A percentile compares a stretch with the other conserved stretches of the same genome.
Evolutionary conservation across 2,329 filamentous ascomycete species (phyloP).

Genomic region (Zarea fungicola): DNA sequence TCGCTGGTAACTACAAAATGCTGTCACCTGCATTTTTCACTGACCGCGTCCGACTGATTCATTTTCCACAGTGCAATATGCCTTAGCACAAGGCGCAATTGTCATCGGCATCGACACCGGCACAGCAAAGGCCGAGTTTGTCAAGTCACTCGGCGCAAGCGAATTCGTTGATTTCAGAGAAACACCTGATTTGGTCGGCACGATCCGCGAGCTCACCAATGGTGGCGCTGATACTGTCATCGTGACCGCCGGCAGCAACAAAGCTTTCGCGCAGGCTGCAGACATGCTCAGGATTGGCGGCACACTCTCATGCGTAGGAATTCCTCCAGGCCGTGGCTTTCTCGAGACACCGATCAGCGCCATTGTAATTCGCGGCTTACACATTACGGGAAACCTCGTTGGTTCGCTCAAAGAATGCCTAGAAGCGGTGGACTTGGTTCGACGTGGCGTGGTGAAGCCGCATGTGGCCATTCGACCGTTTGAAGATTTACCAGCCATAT

Average conservation of each 20-base stretch:
- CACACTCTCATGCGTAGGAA: conserved; percentile 16
- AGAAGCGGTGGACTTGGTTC: conserved; percentile 16
- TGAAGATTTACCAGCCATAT: conserved; percentile 15
- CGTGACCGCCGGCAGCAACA: conserved; percentile 14
- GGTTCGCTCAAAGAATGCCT: conserved; percentile 18
- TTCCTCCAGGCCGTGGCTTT: conserved; percentile 14
- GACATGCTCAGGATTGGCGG: conserved; percentile 17
- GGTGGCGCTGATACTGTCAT: conserved; percentile 16
- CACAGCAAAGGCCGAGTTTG: conserved; percentile 13
- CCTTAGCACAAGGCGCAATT: conserved; percentile 14
- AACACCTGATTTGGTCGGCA: conserved; percentile 6
- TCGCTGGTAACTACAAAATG: conserved; percentile 12
- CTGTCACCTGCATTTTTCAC: too few relatives aligned
- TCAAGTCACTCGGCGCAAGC: conserved; percentile 12
- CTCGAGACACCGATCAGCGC: conserved; percentile 16
- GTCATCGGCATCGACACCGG: conserved; percentile 15
- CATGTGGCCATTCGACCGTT: conserved; percentile 13
- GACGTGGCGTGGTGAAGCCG: conserved; percentile 16
- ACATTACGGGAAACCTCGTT: conserved; percentile 17
- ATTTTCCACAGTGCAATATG: conserved; percentile 14
- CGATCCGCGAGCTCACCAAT: conserved; percentile 8
- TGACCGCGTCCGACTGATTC: neutral
- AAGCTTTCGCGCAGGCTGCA: conserved; percentile 15
- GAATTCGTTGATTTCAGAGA: conserved; percentile 15
- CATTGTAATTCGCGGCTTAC: conserved; percentile 15